Conservation (phyloP, 2,329 filamentous ascomycete species). For the Cryoendolithus antarcticus region DNA sequence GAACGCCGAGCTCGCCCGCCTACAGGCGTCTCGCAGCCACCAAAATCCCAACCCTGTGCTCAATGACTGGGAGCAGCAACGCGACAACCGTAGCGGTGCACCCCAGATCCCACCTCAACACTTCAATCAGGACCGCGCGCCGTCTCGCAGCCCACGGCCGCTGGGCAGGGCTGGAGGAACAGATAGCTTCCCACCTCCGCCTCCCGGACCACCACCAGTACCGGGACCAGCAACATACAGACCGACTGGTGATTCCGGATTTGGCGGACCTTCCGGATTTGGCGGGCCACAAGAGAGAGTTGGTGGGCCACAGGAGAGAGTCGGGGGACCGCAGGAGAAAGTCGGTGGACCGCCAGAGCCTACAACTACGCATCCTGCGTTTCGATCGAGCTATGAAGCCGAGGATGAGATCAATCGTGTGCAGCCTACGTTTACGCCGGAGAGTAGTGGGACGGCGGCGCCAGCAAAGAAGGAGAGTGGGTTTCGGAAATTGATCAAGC, state of each 20-base stretch:
- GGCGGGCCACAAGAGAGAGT: too few species aligned
- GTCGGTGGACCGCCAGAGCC: neutral
- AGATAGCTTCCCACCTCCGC: too few species aligned
- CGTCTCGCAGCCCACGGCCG: too few species aligned
- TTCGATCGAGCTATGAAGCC: neutral
- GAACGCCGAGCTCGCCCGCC: conserved; percentile 12
- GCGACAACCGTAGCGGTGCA: neutral
- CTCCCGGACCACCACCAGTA: too few species aligned
- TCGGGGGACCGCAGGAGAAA: too few species aligned
- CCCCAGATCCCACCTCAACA: neutral
- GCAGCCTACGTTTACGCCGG: conserved; percentile 2
- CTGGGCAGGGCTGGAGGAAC: too few species aligned
- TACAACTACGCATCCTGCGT: neutral
- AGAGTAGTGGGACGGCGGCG: neutral
- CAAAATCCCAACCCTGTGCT: neutral
- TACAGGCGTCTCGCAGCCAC: neutral
- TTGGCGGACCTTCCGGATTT: too few species aligned
- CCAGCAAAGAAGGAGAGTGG: conserved; percentile 4
- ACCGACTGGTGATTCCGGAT: too few species aligned
- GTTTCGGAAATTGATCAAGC: conserved; percentile 6
- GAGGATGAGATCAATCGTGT: conserved; percentile 2
- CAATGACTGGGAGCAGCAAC: neutral
- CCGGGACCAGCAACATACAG: too few species aligned
- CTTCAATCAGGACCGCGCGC: neutral
- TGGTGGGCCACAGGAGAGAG: too few species aligned